Evolutionary conservation across 73 alveolate genomes (phyloP), one percentile per base, ranked within the genome.

Genomic region (Paramecium sexaurelia): DNA sequence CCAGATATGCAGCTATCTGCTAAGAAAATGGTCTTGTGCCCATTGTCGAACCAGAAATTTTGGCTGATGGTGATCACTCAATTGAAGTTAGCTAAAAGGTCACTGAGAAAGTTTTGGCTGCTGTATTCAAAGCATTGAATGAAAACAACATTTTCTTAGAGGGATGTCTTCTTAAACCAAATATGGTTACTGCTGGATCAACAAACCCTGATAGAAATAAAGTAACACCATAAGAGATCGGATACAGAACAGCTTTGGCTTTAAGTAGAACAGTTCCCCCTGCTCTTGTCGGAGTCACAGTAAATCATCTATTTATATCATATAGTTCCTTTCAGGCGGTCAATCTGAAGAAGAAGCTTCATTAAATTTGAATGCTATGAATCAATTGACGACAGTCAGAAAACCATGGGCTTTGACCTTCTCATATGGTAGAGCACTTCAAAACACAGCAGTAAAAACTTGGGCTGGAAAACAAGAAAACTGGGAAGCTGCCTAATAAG

Each of bases 21-120:
- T 99, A 98, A 94, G 98, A 94, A 37, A 98, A 98, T 83, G 99
- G 99, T 27, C 94, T 98, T 91, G 99, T 96, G 51, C 99, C 99
- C 51, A 97, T 98, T 26, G 99, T 98, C 3, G 99, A 98, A 88
- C 99, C 99, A 20, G 99, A 98, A 94, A 95, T 98, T 61, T 95
- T 98, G 39, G 94, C 97, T 67, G 99, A 98, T 55, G 99, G 99
- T 6, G 94, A 90, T 85, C 99, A 98, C 94, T 91, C 95, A 92
- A 97, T 98, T 55, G 99, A 96, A 66, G 98, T 83, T 61, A 92
- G 98, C 89, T 97, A 97, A 51, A 96, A 93, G 85, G 97, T 89
- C 82, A 94, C 99, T 17, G 99, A 96, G 95, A 98, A 97, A 94
- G 99, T 97, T n/a, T 95, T 95, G 92, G 97, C 98, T 27, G 98